phyloP scores from a whole-genome alignment of 2,329 filamentous ascomycete species.

The Fusarium pilosicola region DNA sequence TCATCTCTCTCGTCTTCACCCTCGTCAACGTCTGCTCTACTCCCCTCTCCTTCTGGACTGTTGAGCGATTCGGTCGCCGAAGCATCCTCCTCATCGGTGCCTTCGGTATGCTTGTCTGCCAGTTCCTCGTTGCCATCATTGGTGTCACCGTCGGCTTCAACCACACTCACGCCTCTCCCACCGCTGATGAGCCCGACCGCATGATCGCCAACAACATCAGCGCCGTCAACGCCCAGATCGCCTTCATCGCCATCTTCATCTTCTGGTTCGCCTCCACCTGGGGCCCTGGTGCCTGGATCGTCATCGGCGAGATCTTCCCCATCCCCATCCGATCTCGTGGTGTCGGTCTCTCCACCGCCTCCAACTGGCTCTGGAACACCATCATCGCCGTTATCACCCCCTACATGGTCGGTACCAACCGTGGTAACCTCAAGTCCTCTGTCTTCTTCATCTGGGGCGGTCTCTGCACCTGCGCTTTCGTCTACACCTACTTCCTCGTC shows the following conservation, averaged over 20 bases:
- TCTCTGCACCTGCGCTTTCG: slow-evolving; percentile 67
- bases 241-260: slow-evolving; percentile 92
- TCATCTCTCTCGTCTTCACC: slow-evolving; percentile 86
- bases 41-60: slow-evolving; percentile 85
- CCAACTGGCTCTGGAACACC: slow-evolving; percentile 76
- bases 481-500: slow-evolving; percentile 79
- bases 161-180: slow-evolving; percentile 58
- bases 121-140: slow-evolving; percentile 86
- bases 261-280: slow-evolving; percentile 92
- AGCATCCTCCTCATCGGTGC: slow-evolving; percentile 82
- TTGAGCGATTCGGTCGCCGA: slow-evolving; percentile 85
- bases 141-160: slow-evolving; percentile 70
- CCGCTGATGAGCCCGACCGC: slow-evolving; percentile 45
- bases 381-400: slow-evolving; percentile 74
- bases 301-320: slow-evolving; percentile 92
- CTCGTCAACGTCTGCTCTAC: slow-evolving; percentile 89
- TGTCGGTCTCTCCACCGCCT: slow-evolving; percentile 83
- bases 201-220: slow-evolving; percentile 62
- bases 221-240: slow-evolving; percentile 72
- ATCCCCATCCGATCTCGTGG: slow-evolving; percentile 89
- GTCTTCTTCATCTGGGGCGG: slow-evolving; percentile 82
- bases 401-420: slow-evolving; percentile 66
- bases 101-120: slow-evolving; percentile 83
- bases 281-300: slow-evolving; percentile 83
- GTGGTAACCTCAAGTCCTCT: slow-evolving; percentile 63